phyloP scores from a whole-genome alignment of 1,284 basidiomycete species.

The Moniliella sp. region DNA sequence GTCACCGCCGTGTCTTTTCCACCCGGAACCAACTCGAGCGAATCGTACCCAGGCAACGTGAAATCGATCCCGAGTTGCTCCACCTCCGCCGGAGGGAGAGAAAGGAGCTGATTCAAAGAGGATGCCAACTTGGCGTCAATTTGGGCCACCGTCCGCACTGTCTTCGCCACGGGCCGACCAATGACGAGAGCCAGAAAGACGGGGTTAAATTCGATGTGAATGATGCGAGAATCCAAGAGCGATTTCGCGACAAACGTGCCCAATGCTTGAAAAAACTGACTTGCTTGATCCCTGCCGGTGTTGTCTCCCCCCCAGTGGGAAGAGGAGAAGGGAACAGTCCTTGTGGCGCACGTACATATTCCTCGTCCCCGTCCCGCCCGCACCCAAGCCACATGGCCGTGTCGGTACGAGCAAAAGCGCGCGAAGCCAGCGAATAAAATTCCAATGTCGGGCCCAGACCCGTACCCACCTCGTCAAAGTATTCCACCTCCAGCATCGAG shows the following conservation, averaged over 20 bases:
- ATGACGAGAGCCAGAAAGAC: conserved; percentile 73
- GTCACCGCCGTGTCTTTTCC: conserved; percentile 61
- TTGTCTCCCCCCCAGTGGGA: too few species aligned
- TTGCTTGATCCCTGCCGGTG: too few species aligned
- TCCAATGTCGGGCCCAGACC: conserved; percentile 93
- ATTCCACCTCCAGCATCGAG: conserved; percentile 85
- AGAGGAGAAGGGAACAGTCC: too few species aligned
- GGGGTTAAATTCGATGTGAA: conserved; percentile 80
- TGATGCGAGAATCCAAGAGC: conserved; percentile 84
- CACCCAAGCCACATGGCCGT: conserved; percentile 75
- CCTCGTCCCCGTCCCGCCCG: too few species aligned
- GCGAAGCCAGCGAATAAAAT: conserved; percentile 81
- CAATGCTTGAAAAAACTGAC: conserved; percentile 50
- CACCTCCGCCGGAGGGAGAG: conserved; percentile 43
- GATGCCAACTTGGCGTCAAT: conserved; percentile 66
- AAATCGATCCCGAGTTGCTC: conserved; percentile 81
- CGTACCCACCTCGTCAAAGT: conserved; percentile 97
- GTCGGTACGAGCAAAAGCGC: conserved; percentile 68
- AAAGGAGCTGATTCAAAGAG: conserved; percentile 56
- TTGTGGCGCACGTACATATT: too few species aligned
- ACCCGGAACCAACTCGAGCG: conserved; percentile 66
- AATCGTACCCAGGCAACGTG: conserved; percentile 69
- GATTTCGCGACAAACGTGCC: conserved; percentile 96
- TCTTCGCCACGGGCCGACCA: conserved; percentile 60
- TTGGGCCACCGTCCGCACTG: conserved; percentile 48